phyloP scores from a whole-genome alignment of 306 rosid species.

The Boehmeria nivea region DNA sequence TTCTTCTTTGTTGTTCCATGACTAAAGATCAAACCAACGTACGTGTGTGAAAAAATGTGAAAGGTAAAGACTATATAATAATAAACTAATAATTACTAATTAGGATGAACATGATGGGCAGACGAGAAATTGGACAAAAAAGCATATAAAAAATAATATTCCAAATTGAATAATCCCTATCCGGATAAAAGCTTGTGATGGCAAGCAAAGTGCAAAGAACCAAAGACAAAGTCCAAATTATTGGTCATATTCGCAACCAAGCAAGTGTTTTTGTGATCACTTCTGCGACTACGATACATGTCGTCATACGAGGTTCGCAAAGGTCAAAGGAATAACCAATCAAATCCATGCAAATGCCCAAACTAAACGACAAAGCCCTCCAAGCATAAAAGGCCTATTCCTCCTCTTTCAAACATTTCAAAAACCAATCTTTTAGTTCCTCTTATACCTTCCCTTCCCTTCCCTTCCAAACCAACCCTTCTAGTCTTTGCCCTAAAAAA shows the following conservation, averaged over 20 bases:
- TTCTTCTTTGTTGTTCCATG: neutral
- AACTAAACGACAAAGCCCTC: slow-evolving; percentile 48
- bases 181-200: slow-evolving; percentile 31
- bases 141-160: slow-evolving; percentile 31
- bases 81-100: neutral
- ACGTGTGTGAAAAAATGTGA: neutral
- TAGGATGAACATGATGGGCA: neutral
- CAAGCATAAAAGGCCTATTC: slow-evolving; percentile 53
- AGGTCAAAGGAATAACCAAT: slow-evolving; percentile 75
- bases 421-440: no score
- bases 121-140: neutral
- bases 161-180: slow-evolving; percentile 20
- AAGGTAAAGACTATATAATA: neutral
- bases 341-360: slow-evolving; percentile 21
- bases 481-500: no score
- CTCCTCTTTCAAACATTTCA: slow-evolving; percentile 74
- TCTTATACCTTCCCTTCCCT: no score
- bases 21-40: no score
- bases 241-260: slow-evolving; percentile 7
- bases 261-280: slow-evolving; percentile 11
- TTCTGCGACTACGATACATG: slow-evolving; percentile 19
- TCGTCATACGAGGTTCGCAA: slow-evolving; percentile 16
- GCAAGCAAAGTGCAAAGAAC: slow-evolving; percentile 15
- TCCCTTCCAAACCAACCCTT: slow-evolving; percentile 16
- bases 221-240: slow-evolving; percentile 21